These are phyloP conservation scores for Oryza longistaminata DNA, from an alignment of 176 grass and related monocot genomes.

Conservation along the genomic window DNA sequence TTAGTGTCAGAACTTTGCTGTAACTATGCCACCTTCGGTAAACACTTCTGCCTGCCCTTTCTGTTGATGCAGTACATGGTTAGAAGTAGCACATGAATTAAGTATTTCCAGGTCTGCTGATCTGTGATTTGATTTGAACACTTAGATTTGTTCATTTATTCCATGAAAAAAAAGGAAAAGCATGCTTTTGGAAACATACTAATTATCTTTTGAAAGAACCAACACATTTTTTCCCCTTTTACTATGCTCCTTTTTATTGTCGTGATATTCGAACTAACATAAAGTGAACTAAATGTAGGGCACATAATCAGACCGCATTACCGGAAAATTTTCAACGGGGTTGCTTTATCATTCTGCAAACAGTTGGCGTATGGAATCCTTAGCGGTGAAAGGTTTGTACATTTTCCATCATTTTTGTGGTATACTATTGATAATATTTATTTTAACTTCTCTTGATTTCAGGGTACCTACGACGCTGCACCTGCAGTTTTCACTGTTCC, in stretches of 20 bases:
- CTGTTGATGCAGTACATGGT: constrained; percentile 14
- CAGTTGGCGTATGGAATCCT: constrained; percentile 72
- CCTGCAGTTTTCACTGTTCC: constrained; percentile 40
- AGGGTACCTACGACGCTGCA: constrained; percentile 72
- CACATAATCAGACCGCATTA: constrained; percentile 68
- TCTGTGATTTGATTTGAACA: constrained; percentile 18
- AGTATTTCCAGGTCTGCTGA: background rate
- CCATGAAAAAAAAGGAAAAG: background rate
- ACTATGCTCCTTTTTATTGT: constrained; percentile 6
- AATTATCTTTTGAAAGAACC: background rate
- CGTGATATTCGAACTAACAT: constrained; percentile 26
- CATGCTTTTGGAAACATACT: constrained; percentile 14
- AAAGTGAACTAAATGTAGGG: constrained; percentile 42
- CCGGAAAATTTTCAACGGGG: constrained; percentile 49
- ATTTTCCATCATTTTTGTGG: background rate
- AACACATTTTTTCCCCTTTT: background rate
- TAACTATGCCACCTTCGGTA: constrained; percentile 80
- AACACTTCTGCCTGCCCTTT: constrained; percentile 27
- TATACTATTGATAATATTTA: background rate
- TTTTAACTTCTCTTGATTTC: constrained; percentile 13
- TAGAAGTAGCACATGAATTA: background rate
- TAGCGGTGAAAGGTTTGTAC: constrained; percentile 70
- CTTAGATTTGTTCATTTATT: background rate
- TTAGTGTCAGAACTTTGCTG: constrained; percentile 62
- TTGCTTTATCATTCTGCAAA: constrained; percentile 67